Evolutionary conservation across 2,329 filamentous ascomycete species (phyloP).

Genomic region (Penicillium crustosum): DNA sequence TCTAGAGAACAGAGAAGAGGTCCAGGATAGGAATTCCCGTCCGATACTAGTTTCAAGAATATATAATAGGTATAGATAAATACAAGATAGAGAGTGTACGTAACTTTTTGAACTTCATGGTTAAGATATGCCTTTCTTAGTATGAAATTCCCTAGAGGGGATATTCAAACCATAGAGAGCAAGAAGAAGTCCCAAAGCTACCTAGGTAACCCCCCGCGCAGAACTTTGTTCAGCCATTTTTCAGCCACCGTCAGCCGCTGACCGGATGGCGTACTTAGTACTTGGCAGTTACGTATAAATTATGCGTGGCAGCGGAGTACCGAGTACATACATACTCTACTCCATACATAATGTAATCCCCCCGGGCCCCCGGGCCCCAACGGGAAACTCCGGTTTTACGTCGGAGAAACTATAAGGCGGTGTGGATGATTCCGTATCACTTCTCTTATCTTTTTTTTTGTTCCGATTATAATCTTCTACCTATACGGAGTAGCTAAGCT

Average conservation of each 20-base stretch:
- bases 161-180: neutral
- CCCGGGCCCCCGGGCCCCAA: no score
- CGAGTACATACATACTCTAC: neutral
- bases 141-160: neutral
- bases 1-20: neutral
- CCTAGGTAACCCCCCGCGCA: slow-evolving; percentile 1
- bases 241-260: slow-evolving; percentile 6
- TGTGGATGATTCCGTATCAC: neutral
- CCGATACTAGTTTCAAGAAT: neutral
- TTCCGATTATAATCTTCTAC: no score
- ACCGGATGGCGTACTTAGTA: slow-evolving; percentile 2
- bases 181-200: neutral
- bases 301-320: neutral
- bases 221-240: neutral
- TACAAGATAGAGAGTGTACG: neutral
- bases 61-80: neutral
- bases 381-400: neutral
- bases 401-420: slow-evolving; percentile 4
- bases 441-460: neutral
- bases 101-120: neutral
- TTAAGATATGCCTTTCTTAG: slow-evolving; percentile 1
- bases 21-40: slow-evolving; percentile 1
- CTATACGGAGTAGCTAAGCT: no score
- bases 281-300: slow-evolving; percentile 1
- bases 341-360: no score